A percentile compares a stretch with the other conserved stretches of the same genome.
These are phyloP conservation scores for Coemansia sp. DNA, from an alignment of 192 early-diverging fungal genomes.

Conservation along the genomic window DNA sequence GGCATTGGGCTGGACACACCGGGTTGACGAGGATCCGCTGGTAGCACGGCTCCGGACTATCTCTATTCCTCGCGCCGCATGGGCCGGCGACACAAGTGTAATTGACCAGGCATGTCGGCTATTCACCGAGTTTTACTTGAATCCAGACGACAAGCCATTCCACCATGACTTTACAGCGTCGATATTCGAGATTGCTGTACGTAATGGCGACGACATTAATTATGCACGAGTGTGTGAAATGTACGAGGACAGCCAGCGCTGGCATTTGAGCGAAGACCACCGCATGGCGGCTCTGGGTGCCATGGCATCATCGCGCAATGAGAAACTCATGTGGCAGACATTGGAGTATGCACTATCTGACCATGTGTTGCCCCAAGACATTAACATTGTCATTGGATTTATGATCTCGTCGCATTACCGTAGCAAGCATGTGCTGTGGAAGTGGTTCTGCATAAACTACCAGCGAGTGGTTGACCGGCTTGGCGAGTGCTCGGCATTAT, in stretches of 20 bases:
- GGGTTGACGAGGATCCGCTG: slow-evolving; percentile 58
- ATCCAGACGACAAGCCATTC: slow-evolving; percentile 58
- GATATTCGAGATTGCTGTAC: slow-evolving; percentile 63
- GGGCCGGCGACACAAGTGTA: slow-evolving; percentile 56
- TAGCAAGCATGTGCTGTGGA: slow-evolving; percentile 59
- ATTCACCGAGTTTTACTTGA: slow-evolving; percentile 62
- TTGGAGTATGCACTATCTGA: slow-evolving; percentile 44
- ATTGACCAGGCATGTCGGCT: slow-evolving; percentile 56
- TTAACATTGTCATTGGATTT: slow-evolving; percentile 56
- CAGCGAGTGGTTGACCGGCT: slow-evolving; percentile 56
- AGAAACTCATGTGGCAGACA: slow-evolving; percentile 26
- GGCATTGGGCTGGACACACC: slow-evolving; percentile 62
- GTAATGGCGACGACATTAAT: slow-evolving; percentile 43
- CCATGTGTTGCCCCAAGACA: slow-evolving; percentile 47
- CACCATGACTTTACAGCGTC: slow-evolving; percentile 53
- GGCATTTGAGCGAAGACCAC: slow-evolving; percentile 56
- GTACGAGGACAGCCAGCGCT: slow-evolving; percentile 49
- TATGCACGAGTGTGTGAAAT: slow-evolving; percentile 42
- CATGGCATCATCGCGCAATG: slow-evolving; percentile 56
- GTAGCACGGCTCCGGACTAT: slow-evolving; percentile 61
- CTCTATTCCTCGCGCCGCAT: slow-evolving; percentile 62
- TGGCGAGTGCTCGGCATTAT: slow-evolving; percentile 58
- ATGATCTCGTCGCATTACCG: slow-evolving; percentile 60
- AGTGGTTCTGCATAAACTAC: slow-evolving; percentile 60
- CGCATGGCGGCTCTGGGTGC: slow-evolving; percentile 59